Conservation (phyloP, 768 basidiomycete species). For the Rhizopogon roseolus region DNA sequence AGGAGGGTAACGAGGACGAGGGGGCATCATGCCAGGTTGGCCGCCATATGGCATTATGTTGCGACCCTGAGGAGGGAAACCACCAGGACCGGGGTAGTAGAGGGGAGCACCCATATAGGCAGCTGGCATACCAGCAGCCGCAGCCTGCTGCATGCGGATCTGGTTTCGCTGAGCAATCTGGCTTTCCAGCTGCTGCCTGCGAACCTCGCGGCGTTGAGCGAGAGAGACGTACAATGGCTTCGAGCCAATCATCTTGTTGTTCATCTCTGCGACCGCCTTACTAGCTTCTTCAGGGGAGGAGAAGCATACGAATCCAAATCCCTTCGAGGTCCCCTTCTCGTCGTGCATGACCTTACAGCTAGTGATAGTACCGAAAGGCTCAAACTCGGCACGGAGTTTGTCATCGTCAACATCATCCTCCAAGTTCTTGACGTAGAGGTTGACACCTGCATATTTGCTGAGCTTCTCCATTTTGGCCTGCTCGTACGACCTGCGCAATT, state of each 20-base stretch:
- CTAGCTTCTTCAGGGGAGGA: conserved; percentile 98
- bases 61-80: conserved; percentile 68
- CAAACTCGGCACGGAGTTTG: conserved; percentile 93
- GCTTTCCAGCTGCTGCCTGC: conserved; percentile 96
- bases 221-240: conserved; percentile 99
- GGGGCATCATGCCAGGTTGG: conserved; percentile 83
- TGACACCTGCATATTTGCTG: conserved; percentile 98
- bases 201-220: conserved; percentile 96
- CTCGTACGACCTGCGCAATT: conserved; percentile 90
- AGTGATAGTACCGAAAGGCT: conserved; percentile 94
- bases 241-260: conserved; percentile 99
- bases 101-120: conserved; percentile 42
- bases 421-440: conserved; percentile 99
- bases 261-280: conserved; percentile 99
- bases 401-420: conserved; percentile 98
- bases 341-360: conserved; percentile 99
- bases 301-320: conserved; percentile 99
- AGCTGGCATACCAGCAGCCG: conserved; percentile 78
- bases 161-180: conserved; percentile 98
- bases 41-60: conserved; percentile 78
- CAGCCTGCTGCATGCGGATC: conserved; percentile 94
- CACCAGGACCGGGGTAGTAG: conserved; percentile 73
- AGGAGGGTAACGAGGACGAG: conserved; percentile 80
- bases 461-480: conserved; percentile 95
- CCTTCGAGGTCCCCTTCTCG: conserved; percentile 88